phyloP scores from a whole-genome alignment of 1,284 basidiomycete species.

The Caloboletus firmus region DNA sequence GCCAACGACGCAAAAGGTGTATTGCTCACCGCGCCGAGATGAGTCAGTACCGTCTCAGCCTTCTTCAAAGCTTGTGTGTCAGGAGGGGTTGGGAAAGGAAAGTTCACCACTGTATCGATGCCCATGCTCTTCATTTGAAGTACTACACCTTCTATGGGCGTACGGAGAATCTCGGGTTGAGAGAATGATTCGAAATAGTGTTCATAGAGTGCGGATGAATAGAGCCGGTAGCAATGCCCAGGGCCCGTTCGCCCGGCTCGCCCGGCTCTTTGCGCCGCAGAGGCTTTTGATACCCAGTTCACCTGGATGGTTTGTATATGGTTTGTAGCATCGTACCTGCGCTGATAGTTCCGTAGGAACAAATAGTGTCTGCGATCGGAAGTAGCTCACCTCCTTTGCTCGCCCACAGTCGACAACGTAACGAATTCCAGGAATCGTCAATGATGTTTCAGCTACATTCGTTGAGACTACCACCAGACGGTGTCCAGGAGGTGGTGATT shows the following conservation, averaged over 20 bases:
- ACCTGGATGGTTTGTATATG: slow-evolving; percentile 97
- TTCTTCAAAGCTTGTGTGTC: slow-evolving; percentile 76
- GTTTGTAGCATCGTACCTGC: slow-evolving; percentile 93
- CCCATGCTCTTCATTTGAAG: slow-evolving; percentile 99
- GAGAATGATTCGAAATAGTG: slow-evolving; percentile 89
- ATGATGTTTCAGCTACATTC: slow-evolving; percentile 97
- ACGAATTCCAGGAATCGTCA: slow-evolving; percentile 97
- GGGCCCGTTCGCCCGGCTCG: slow-evolving; percentile 95
- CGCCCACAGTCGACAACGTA: slow-evolving; percentile 97
- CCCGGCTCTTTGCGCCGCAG: slow-evolving; percentile 92
- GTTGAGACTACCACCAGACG: slow-evolving; percentile 96
- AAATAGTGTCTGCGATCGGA: background rate
- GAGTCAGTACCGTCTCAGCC: slow-evolving; percentile 80
- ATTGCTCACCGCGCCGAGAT: slow-evolving; percentile 80
- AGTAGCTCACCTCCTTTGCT: slow-evolving; percentile 80
- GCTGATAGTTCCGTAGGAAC: slow-evolving; percentile 51
- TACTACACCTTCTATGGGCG: slow-evolving; percentile 96
- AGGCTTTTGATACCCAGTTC: slow-evolving; percentile 95
- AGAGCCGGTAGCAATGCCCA: slow-evolving; percentile 91
- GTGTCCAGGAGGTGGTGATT: slow-evolving; percentile 80
- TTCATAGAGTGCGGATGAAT: slow-evolving; percentile 88
- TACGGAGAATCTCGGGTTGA: slow-evolving; percentile 90
- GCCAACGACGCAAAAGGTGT: slow-evolving; percentile 34
- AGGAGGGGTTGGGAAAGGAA: slow-evolving; percentile 97
- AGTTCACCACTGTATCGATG: slow-evolving; percentile 94